Percentiles rank a stretch among this genome's conserved stretches.
phyloP scores from a whole-genome alignment of 2,329 filamentous ascomycete genomes.

The Neobulgaria alba region DNA sequence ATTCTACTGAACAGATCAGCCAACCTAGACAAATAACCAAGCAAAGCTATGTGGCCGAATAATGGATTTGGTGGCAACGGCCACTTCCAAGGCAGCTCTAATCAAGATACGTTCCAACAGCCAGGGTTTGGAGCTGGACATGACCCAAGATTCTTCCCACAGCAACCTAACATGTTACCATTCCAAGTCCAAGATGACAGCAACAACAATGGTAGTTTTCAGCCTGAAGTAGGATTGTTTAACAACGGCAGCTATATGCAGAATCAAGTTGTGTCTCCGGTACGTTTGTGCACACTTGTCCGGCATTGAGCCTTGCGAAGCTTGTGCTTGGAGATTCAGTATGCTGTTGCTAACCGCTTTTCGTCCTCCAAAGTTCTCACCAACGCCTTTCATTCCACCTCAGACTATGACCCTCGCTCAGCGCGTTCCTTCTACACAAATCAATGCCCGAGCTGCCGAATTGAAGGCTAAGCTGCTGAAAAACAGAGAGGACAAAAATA shows the following conservation, averaged over 20 bases:
- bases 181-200: constrained; percentile 13
- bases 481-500: constrained; percentile 16
- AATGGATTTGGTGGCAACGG: constrained; percentile 22
- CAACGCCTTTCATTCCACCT: constrained; percentile 9
- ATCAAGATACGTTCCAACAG: constrained; percentile 17
- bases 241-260: constrained; percentile 19
- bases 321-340: background rate
- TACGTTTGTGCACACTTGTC: constrained; percentile 13
- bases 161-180: constrained; percentile 13
- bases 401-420: constrained; percentile 11
- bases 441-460: constrained; percentile 26
- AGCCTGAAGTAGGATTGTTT: constrained; percentile 17
- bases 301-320: background rate
- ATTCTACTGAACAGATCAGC: no score
- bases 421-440: constrained; percentile 17
- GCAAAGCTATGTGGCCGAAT: constrained; percentile 22
- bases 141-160: constrained; percentile 16
- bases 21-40: background rate
- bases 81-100: constrained; percentile 18
- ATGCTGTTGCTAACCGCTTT: constrained; percentile 9
- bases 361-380: constrained; percentile 16
- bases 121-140: constrained; percentile 10
- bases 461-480: constrained; percentile 27
- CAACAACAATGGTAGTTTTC: constrained; percentile 11
- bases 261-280: constrained; percentile 16